Conservation (phyloP, 2,329 filamentous ascomycete genomes). For the Zarea fungicola region DNA sequence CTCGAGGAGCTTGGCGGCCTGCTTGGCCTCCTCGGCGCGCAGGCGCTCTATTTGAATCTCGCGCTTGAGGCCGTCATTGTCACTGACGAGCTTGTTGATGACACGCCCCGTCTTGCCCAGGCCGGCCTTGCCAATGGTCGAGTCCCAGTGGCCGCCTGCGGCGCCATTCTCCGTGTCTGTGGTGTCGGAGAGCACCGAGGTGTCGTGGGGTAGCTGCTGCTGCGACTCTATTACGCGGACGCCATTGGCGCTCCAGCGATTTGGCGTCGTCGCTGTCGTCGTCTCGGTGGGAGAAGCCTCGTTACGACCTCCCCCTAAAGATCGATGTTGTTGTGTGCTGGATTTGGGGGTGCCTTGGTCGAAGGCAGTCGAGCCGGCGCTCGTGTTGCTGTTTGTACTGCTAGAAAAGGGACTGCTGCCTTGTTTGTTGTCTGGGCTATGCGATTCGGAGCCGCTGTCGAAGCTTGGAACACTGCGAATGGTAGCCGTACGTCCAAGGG, state of each 20-base stretch:
- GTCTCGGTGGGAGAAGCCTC: conserved; percentile 30
- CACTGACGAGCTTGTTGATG: conserved; percentile 75
- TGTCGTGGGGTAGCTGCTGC: conserved; percentile 20
- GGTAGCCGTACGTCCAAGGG: conserved; percentile 34
- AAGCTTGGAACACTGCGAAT: conserved; percentile 55
- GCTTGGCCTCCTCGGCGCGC: conserved; percentile 64
- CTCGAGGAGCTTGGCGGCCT: conserved; percentile 61
- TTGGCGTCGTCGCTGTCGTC: conserved; percentile 27
- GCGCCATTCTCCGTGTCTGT: conserved; percentile 30
- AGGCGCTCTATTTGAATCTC: conserved; percentile 64
- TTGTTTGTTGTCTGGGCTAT: conserved; percentile 40
- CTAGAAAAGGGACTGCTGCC: conserved; percentile 53
- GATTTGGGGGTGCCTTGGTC: conserved; percentile 19
- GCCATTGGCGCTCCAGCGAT: conserved; percentile 27
- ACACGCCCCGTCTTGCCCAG: conserved; percentile 71
- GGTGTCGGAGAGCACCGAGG: conserved; percentile 26
- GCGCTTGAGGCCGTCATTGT: conserved; percentile 72
- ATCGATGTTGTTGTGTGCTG: too few relatives aligned
- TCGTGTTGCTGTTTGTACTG: conserved; percentile 50
- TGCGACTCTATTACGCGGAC: conserved; percentile 26
- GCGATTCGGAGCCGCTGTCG: conserved; percentile 42
- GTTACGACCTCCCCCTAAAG: not conserved
- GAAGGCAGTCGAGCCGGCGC: conserved; percentile 38
- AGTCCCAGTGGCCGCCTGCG: conserved; percentile 59
- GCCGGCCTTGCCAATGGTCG: conserved; percentile 63